phyloP scores from a whole-genome alignment of 2,329 filamentous ascomycete species.

The Corinectria fuckeliana region DNA sequence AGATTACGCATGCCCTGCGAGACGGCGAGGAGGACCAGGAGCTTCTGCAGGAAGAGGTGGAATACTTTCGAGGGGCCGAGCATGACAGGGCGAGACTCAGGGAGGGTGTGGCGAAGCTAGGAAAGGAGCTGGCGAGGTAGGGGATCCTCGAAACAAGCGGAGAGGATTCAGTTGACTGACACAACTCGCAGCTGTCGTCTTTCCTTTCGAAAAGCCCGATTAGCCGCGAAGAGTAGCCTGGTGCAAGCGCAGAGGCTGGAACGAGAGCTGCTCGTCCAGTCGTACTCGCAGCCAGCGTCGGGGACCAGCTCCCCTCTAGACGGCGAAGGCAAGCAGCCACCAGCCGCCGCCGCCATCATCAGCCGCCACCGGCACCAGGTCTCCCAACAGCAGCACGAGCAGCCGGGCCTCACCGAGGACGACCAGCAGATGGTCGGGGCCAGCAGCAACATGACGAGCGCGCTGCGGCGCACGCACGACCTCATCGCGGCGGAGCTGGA shows the following conservation, averaged over 20 bases:
- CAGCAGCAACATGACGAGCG: slow-evolving; percentile 82
- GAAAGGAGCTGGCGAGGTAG: slow-evolving; percentile 74
- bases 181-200: slow-evolving; percentile 56
- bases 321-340: slow-evolving; percentile 31
- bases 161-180: slow-evolving; percentile 7
- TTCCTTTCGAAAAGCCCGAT: slow-evolving; percentile 81
- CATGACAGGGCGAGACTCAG: slow-evolving; percentile 70
- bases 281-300: slow-evolving; percentile 57
- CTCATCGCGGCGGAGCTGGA: slow-evolving; percentile 85
- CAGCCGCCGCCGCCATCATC: slow-evolving; percentile 32
- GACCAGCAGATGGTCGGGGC: slow-evolving; percentile 77
- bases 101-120: slow-evolving; percentile 70
- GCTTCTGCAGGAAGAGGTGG: slow-evolving; percentile 76
- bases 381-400: slow-evolving; percentile 42
- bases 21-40: slow-evolving; percentile 86
- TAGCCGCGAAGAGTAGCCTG: slow-evolving; percentile 77
- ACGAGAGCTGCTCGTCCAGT: slow-evolving; percentile 75
- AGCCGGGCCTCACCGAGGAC: slow-evolving; percentile 60
- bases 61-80: slow-evolving; percentile 65
- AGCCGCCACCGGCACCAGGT: slow-evolving; percentile 36
- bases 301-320: slow-evolving; percentile 42
- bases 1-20: slow-evolving; percentile 80
- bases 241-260: slow-evolving; percentile 77
- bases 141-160: neutral
- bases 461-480: slow-evolving; percentile 83